Evolutionary conservation across 768 basidiomycete species (phyloP), one percentile per base, ranked within the genome.

Genomic region (Mycena vulgaris): DNA sequence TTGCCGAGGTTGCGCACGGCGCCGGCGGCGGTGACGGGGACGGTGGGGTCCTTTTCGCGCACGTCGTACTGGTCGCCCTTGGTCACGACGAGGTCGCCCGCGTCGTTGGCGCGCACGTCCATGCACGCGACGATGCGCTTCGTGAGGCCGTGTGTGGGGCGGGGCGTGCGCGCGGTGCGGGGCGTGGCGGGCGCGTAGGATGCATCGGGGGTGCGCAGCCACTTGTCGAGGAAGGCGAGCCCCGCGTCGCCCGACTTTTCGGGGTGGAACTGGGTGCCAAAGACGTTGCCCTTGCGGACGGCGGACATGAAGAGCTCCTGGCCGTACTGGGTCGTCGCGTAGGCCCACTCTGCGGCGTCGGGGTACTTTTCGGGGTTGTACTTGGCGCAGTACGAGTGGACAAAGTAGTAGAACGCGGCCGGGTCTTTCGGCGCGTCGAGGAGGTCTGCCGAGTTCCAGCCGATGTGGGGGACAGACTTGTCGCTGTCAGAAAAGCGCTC

Each of bases 31-130:
- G 82, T 82, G 68, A 87, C 81, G 21, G 81, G 70, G 42, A 83
- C 66, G 63, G 76, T 60, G 27, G 57, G 74, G 52, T 66, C 78
- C 76, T 92, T 95, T 81, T 98, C 97, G 62, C 97, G 94, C 21
- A 98, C 97, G 79, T 98, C 96, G 83, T 99, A 99, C 80, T 98
- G 98, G 80, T 99, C 98, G 66, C 98, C 98, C 83, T 99, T 99
- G 48, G 98, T 99, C 1, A 99, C 98, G 67, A 99, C 96, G 61
- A 99, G 90, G 80, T 99, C 98, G 31, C 98, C 98, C 17, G 91
- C 80, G 79, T 99, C 98, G 80, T 99, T 99, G 23, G 96, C 90
- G 51, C 98, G 92, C 25, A 99, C 97, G 79, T 99, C 98, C 89
- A 99, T 90, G 80, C 97, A 98, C 19, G 98, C 97, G 72, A 99